Conservation (phyloP, 331 rosid genomes). For the Erythrophleum ivorense region DNA sequence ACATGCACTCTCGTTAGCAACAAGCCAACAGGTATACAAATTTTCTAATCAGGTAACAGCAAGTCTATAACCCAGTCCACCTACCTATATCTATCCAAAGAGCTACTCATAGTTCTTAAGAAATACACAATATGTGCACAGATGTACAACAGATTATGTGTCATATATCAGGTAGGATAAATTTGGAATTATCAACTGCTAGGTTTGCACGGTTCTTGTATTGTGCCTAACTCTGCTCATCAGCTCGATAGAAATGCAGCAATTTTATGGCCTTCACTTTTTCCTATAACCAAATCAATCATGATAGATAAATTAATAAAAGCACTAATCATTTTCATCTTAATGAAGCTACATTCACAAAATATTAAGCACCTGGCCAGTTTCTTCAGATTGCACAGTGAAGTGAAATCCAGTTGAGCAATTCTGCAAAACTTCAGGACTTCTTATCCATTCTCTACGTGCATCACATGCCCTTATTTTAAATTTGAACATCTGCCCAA, state of each 20-base stretch:
- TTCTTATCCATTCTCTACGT: constrained; percentile 82
- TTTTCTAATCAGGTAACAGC: constrained; percentile 32
- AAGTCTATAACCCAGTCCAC: constrained; percentile 31
- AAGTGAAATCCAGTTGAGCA: constrained; percentile 91
- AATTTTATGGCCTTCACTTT: constrained; percentile 69
- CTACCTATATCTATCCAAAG: constrained; percentile 33
- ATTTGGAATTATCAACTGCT: constrained; percentile 20
- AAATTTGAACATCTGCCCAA: constrained; percentile 69
- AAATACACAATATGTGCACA: constrained; percentile 22
- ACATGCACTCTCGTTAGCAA: constrained; percentile 31
- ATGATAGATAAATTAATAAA: constrained; percentile 22
- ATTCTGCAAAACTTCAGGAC: constrained; percentile 75
- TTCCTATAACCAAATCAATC: constrained; percentile 58
- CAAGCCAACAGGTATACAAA: constrained; percentile 44
- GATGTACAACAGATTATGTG: constrained; percentile 19
- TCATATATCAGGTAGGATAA: constrained; percentile 10
- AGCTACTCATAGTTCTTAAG: constrained; percentile 29
- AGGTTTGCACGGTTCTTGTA: constrained; percentile 24
- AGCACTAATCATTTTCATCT: constrained; percentile 6
- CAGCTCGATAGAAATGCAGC: constrained; percentile 77
- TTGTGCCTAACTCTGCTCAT: constrained; percentile 36
- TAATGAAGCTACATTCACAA: constrained; percentile 33
- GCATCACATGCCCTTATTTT: constrained; percentile 74
- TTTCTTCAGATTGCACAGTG: constrained; percentile 56
- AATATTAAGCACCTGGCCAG: constrained; percentile 56